Conservation (phyloP, 2,329 filamentous ascomycete species). For the Xylariaceae sp. region DNA sequence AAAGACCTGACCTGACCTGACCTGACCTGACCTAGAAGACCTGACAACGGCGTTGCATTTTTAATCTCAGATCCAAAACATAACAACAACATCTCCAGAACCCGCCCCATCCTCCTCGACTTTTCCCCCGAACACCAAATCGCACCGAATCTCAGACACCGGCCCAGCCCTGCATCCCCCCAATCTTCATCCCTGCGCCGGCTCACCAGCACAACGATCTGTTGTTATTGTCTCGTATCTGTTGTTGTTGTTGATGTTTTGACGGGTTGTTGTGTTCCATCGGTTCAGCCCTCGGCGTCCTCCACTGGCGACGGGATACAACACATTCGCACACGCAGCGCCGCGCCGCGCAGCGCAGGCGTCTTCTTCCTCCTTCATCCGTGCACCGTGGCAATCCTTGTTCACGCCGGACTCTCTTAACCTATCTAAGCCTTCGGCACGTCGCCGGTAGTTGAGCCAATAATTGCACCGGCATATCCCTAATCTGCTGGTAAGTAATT, state of each 20-base stretch:
- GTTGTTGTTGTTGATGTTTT: background rate
- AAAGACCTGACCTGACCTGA: background rate
- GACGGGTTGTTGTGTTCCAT: no score
- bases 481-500: slow-evolving; percentile 10
- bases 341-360: no score
- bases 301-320: background rate
- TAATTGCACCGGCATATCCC: background rate
- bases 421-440: background rate
- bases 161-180: no score
- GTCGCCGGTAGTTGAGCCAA: background rate
- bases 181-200: no score
- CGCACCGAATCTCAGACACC: no score
- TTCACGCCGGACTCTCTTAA: background rate
- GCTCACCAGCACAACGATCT: background rate
- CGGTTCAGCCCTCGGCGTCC: background rate
- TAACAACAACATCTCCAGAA: background rate
- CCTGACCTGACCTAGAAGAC: background rate
- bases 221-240: no score
- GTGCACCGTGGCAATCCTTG: background rate
- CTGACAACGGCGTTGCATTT: slow-evolving; percentile 13
- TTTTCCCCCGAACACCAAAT: no score
- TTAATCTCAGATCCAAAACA: slow-evolving; percentile 5
- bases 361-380: background rate
- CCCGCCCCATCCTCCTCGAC: background rate
- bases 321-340: no score